These are phyloP conservation scores for Babesia bigemina DNA, from an alignment of 169 alveolate species.

Conservation along the genomic window DNA sequence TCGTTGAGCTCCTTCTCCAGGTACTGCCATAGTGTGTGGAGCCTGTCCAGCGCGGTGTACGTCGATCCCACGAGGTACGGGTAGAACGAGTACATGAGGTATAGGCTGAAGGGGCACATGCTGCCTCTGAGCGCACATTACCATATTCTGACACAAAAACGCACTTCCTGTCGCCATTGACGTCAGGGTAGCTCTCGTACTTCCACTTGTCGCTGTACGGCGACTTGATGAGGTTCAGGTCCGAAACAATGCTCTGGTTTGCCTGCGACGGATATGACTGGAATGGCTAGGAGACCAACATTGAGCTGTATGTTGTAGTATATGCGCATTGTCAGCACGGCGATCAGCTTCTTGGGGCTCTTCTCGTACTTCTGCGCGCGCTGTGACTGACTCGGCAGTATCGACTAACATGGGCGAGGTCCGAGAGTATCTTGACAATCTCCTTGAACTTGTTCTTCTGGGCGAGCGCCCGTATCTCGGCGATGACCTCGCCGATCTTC, in stretches of 20 bases:
- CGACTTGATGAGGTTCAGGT: constrained; percentile 46
- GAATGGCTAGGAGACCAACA: neutral
- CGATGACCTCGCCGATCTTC: constrained; percentile 12
- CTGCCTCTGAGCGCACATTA: constrained; percentile 16
- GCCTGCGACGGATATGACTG: neutral
- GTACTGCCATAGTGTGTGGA: constrained; percentile 16
- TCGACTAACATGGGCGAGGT: constrained; percentile 36
- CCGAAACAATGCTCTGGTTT: constrained; percentile 30
- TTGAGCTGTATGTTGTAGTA: constrained; percentile 57
- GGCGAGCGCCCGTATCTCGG: constrained; percentile 33
- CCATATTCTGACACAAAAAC: neutral
- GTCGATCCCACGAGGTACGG: constrained; percentile 55
- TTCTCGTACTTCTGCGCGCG: constrained; percentile 38
- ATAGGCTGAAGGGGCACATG: constrained; percentile 56
- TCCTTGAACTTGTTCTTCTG: constrained; percentile 43
- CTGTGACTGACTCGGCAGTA: neutral
- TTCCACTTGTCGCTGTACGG: constrained; percentile 44
- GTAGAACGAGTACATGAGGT: constrained; percentile 46
- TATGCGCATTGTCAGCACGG: constrained; percentile 54
- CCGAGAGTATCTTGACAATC: constrained; percentile 40
- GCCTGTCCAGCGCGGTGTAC: constrained; percentile 38
- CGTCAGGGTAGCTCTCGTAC: constrained; percentile 44
- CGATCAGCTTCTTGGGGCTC: constrained; percentile 37
- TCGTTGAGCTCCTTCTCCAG: constrained; percentile 10
- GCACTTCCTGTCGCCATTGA: constrained; percentile 21